Evolutionary conservation across 2,329 filamentous ascomycete genomes (phyloP).

Genomic region (Colletotrichum sp.): DNA sequence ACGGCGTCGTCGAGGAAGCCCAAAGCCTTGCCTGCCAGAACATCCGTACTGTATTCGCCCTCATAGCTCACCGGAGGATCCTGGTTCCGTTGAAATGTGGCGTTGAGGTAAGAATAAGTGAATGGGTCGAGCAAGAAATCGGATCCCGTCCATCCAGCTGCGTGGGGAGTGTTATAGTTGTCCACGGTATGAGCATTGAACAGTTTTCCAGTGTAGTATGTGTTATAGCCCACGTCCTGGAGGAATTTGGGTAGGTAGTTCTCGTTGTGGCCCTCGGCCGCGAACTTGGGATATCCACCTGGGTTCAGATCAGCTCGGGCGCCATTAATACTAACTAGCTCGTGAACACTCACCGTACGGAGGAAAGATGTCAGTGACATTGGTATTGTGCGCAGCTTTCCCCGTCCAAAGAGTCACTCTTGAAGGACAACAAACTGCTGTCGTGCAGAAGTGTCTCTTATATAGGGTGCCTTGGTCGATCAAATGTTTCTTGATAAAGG

Average conservation of each 20-base stretch:
- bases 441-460: conserved; percentile 66
- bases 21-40: conserved; percentile 64
- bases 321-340: background rate
- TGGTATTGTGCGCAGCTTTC: conserved; percentile 73
- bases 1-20: conserved; percentile 67
- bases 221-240: conserved; percentile 54
- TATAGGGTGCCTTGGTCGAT: conserved; percentile 61
- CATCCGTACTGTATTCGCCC: conserved; percentile 50
- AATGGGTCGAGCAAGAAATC: conserved; percentile 65
- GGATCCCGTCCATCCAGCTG: conserved; percentile 61
- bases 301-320: background rate
- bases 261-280: conserved; percentile 52
- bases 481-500: conserved; percentile 57
- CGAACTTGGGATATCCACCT: conserved; percentile 52
- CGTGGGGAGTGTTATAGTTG: conserved; percentile 55
- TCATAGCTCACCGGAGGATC: conserved; percentile 43
- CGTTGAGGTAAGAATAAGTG: conserved; percentile 72
- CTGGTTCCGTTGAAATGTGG: conserved; percentile 65
- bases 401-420: conserved; percentile 65
- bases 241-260: conserved; percentile 56
- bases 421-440: conserved; percentile 68
- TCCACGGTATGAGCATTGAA: conserved; percentile 53
- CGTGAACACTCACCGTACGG: conserved; percentile 33
- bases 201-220: conserved; percentile 59
- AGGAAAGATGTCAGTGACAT: conserved; percentile 62